Evolutionary conservation across 352 stramenopile genomes (phyloP).

Genomic region (Phytophthora hibernalis): DNA sequence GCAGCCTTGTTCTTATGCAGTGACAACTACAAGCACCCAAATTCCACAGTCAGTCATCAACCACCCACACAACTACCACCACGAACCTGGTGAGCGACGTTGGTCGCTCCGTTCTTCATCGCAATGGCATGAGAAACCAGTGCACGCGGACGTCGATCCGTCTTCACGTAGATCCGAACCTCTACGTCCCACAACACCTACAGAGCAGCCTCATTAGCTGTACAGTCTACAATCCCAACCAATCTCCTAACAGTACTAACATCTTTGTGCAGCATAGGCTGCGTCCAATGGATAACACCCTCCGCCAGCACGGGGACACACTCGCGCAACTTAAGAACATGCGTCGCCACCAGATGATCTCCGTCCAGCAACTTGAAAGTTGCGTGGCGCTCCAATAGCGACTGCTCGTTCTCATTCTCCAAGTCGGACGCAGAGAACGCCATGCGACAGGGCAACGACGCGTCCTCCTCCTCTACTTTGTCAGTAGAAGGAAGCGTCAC

Average conservation of each 20-base stretch:
- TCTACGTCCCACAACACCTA: slow-evolving; percentile 43
- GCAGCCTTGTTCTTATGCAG: slow-evolving; percentile 68
- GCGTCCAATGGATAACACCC: slow-evolving; percentile 50
- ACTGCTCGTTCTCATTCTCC: slow-evolving; percentile 39
- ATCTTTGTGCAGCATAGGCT: slow-evolving; percentile 36
- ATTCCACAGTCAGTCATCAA: slow-evolving; percentile 4
- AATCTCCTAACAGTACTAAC: slow-evolving; percentile 24
- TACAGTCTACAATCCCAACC: neutral
- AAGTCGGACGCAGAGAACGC: slow-evolving; percentile 36
- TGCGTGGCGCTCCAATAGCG: slow-evolving; percentile 45
- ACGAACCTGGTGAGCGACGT: slow-evolving; percentile 52
- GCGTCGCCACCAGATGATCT: slow-evolving; percentile 36
- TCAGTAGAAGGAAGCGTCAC: slow-evolving; percentile 28
- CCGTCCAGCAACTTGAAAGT: slow-evolving; percentile 51
- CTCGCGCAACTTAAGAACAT: slow-evolving; percentile 48
- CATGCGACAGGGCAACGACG: slow-evolving; percentile 47
- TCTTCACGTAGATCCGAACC: slow-evolving; percentile 48
- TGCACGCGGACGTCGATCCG: slow-evolving; percentile 52
- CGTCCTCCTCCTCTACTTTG: slow-evolving; percentile 12
- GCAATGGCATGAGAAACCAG: slow-evolving; percentile 47
- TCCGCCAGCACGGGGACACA: slow-evolving; percentile 62
- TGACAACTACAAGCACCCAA: slow-evolving; percentile 43
- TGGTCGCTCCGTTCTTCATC: slow-evolving; percentile 46
- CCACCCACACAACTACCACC: neutral
- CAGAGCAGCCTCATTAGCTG: neutral